These are phyloP conservation scores for Leucocoprinus sp. DNA, from an alignment of 768 basidiomycete genomes.

Conservation along the genomic window DNA sequence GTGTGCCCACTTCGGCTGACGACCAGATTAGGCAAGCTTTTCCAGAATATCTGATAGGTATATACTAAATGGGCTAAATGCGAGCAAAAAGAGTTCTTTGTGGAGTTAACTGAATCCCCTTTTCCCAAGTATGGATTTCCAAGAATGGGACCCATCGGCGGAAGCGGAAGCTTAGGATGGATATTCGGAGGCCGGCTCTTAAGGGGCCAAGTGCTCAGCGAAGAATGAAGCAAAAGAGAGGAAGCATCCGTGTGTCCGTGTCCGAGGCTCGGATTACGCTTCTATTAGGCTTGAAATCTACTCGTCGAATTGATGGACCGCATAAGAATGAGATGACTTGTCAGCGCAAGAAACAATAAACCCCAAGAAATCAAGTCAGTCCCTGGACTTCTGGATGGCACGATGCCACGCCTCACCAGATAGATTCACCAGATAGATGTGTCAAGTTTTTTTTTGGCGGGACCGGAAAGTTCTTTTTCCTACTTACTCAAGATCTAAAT, in stretches of 20 bases:
- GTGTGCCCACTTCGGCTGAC: conserved; percentile 2
- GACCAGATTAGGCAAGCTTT: not conserved
- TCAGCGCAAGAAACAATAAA: not conserved
- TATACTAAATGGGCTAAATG: conserved; percentile 4
- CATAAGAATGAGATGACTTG: not conserved
- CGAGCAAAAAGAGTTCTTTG: not conserved
- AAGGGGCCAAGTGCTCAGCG: not conserved
- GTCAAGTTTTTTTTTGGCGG: not conserved
- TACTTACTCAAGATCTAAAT: too few relatives aligned
- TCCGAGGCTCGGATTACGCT: conserved; percentile 4
- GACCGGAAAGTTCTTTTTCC: not conserved
- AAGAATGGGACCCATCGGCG: conserved; percentile 4
- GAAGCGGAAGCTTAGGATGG: not conserved
- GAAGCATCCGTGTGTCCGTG: not conserved
- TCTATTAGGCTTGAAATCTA: not conserved
- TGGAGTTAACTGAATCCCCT: not conserved
- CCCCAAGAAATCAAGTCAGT: not conserved
- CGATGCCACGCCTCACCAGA: not conserved
- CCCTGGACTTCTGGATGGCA: not conserved
- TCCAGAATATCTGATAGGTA: not conserved
- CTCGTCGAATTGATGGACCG: not conserved
- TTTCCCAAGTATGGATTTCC: too few relatives aligned
- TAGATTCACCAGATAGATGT: not conserved
- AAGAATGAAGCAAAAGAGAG: conserved; percentile 4
- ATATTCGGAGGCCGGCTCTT: conserved; percentile 1